phyloP scores from a whole-genome alignment of 305 asterid genomes.

The Fraxinus sp. region DNA sequence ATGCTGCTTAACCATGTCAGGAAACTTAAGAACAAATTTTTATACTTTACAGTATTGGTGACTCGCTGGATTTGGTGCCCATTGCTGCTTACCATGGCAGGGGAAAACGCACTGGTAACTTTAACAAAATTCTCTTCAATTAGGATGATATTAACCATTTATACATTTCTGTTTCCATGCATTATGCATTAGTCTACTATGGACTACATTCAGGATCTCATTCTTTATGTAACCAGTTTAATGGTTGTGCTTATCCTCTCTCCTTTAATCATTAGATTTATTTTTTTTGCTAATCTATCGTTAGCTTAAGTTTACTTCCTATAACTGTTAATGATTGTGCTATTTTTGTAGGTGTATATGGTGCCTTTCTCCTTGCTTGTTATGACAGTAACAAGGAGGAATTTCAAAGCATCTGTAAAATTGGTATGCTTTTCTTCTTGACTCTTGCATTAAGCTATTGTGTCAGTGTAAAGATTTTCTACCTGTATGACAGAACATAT shows the following conservation, averaged over 20 bases:
- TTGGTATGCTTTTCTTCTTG: conserved; percentile 51
- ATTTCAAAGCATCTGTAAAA: conserved; percentile 92
- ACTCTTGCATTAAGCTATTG: conserved; percentile 18
- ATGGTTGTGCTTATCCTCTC: neutral
- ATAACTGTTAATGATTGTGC: neutral
- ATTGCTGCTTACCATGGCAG: conserved; percentile 94
- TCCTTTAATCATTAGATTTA: neutral
- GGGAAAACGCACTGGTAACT: conserved; percentile 89
- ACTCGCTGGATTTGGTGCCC: conserved; percentile 94
- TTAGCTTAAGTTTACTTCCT: neutral
- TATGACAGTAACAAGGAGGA: conserved; percentile 84
- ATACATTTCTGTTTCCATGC: neutral
- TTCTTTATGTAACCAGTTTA: neutral
- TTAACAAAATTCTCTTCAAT: conserved; percentile 12
- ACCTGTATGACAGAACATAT: conserved; percentile 11
- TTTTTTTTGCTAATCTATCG: neutral
- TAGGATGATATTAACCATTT: conserved; percentile 12
- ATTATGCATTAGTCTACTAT: neutral
- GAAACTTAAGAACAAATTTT: conserved; percentile 11
- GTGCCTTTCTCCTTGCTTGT: conserved; percentile 98
- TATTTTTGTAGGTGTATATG: conserved; percentile 66
- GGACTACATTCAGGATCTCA: neutral
- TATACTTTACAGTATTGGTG: conserved; percentile 69
- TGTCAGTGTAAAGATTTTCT: conserved; percentile 19
- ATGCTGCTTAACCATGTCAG: conserved; percentile 19